Conservation (phyloP, 73 alveolate species). For the Tetrahymena elliotti region DNA sequence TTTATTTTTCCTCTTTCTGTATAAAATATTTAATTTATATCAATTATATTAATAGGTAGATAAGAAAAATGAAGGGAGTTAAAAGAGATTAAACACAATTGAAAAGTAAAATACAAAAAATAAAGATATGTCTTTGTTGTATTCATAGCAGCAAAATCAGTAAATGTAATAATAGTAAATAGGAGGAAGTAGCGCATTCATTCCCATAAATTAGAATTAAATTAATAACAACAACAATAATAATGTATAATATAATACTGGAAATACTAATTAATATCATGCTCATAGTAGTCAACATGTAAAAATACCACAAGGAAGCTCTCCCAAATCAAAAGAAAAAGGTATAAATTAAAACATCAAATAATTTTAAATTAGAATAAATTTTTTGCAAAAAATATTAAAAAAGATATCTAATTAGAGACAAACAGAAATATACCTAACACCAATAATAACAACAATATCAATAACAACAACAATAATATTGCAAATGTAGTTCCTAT, state of each 20-base stretch:
- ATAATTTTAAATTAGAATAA: too few species aligned
- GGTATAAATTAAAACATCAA: background rate
- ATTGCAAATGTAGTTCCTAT: too few species aligned
- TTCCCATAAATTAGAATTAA: too few species aligned
- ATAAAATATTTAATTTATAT: background rate
- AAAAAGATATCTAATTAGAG: background rate
- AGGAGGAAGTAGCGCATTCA: background rate
- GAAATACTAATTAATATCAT: background rate
- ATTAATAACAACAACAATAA: too few species aligned
- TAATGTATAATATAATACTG: background rate
- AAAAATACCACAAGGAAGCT: background rate
- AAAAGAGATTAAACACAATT: background rate
- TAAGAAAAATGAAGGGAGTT: background rate
- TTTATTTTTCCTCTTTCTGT: background rate
- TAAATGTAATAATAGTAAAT: background rate
- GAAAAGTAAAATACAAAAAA: background rate
- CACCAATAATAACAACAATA: background rate
- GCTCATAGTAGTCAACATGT: background rate
- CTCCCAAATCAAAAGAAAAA: background rate
- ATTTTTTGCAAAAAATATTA: too few species aligned
- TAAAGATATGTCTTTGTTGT: background rate
- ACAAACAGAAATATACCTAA: background rate
- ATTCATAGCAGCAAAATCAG: background rate
- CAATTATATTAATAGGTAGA: background rate
- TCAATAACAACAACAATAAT: too few species aligned